Evolutionary conservation across 176 grass and related monocot species (phyloP).

Genomic region (Lolium rigidum): DNA sequence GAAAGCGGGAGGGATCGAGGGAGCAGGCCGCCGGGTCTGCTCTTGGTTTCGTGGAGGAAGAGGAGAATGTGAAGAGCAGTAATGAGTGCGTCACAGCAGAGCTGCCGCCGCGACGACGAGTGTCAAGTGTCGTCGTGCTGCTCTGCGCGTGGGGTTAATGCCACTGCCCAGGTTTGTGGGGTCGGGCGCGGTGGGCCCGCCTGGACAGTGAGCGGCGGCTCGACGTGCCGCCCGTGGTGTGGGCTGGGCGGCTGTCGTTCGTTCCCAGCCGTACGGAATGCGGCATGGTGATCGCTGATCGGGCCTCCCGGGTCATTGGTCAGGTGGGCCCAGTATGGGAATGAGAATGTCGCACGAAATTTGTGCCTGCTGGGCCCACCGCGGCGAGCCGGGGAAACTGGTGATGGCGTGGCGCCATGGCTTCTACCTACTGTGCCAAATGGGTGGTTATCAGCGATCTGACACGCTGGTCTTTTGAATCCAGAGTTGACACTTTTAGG

Average conservation of each 20-base stretch:
- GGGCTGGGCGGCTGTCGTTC: neutral
- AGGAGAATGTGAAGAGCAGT: neutral
- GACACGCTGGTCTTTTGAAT: too few species aligned
- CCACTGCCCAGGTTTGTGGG: neutral
- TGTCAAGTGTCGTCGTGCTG: neutral
- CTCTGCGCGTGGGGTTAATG: slow-evolving; percentile 31
- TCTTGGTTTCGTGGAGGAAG: neutral
- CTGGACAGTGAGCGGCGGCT: neutral
- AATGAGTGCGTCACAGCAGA: slow-evolving; percentile 22
- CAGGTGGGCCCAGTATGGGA: neutral
- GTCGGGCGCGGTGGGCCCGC: neutral
- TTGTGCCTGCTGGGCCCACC: neutral
- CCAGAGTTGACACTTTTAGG: too few species aligned
- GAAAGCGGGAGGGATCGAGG: too few species aligned
- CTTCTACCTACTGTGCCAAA: neutral
- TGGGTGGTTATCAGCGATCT: too few species aligned
- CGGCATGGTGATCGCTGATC: neutral
- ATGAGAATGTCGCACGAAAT: neutral
- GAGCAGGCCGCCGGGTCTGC: neutral
- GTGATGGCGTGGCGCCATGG: neutral
- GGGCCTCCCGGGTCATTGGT: neutral
- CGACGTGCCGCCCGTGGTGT: neutral
- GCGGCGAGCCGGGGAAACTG: neutral
- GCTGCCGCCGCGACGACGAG: neutral
- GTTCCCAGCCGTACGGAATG: neutral